A percentile compares a stretch with the other conserved stretches of the same genome.
Evolutionary conservation across 2,329 filamentous ascomycete genomes (phyloP).

Genomic region (Passalora sequoiae): DNA sequence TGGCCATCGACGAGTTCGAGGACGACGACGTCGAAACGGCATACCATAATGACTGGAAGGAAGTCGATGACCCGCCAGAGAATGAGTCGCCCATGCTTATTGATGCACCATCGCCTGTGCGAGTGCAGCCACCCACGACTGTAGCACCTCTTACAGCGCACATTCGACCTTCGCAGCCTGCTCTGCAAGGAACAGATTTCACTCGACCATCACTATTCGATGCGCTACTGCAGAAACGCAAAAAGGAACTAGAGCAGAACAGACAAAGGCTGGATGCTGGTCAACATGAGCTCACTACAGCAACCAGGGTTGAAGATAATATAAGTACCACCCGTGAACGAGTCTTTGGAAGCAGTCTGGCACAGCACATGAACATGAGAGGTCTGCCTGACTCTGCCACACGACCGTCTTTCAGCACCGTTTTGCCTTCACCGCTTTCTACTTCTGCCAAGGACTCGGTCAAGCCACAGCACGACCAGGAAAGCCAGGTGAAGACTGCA

Average conservation of each 20-base stretch:
- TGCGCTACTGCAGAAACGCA: neutral
- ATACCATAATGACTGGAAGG: slow-evolving; percentile 11
- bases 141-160: too few relatives aligned
- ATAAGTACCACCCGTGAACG: too few relatives aligned
- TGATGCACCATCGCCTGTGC: too few relatives aligned
- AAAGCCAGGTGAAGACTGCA: neutral
- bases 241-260: neutral
- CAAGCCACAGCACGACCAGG: neutral
- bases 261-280: neutral
- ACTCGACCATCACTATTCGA: too few relatives aligned
- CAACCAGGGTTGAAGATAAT: too few relatives aligned
- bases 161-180: too few relatives aligned
- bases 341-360: neutral
- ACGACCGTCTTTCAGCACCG: neutral
- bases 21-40: slow-evolving; percentile 34
- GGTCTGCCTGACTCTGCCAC: neutral
- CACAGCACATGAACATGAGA: neutral
- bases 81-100: too few relatives aligned
- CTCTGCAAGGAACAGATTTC: too few relatives aligned
- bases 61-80: slow-evolving; percentile 3
- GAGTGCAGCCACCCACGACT: too few relatives aligned
- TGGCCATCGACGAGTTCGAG: slow-evolving; percentile 37
- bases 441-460: neutral
- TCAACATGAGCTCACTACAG: neutral
- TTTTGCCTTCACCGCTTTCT: neutral